These are phyloP conservation scores for Penicillium brevicompactum DNA, from an alignment of 2,329 filamentous ascomycete species.

Conservation along the genomic window DNA sequence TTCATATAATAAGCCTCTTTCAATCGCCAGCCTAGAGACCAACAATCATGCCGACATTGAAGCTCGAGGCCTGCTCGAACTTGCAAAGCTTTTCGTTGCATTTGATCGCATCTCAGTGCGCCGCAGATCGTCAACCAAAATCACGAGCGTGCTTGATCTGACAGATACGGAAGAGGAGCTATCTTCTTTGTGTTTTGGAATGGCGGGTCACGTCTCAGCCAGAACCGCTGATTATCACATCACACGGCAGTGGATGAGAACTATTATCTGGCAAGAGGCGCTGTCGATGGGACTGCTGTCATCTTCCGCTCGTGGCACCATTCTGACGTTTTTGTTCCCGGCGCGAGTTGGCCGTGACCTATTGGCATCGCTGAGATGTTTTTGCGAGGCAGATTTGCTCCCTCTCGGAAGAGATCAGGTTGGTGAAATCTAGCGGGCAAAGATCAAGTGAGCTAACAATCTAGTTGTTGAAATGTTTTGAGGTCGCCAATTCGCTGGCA, in stretches of 20 bases:
- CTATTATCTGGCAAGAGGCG: constrained; percentile 35
- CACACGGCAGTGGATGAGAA: constrained; percentile 36
- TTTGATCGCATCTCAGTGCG: constrained; percentile 25
- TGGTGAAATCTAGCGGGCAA: not conserved
- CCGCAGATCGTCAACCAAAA: not conserved
- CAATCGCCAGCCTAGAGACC: constrained; percentile 6
- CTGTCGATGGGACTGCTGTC: constrained; percentile 29
- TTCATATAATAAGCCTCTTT: constrained; percentile 22
- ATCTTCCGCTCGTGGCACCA: constrained; percentile 19
- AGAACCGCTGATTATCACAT: constrained; percentile 33
- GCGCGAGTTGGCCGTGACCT: constrained; percentile 28
- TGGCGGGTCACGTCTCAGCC: constrained; percentile 16
- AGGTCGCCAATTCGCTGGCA: constrained; percentile 34
- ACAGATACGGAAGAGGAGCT: constrained; percentile 24
- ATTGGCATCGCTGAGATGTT: constrained; percentile 24
- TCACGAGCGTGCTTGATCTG: constrained; percentile 9
- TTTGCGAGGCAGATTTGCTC: constrained; percentile 29
- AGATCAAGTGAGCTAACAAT: not conserved
- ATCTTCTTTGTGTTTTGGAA: constrained; percentile 17
- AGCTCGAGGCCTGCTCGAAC: constrained; percentile 26
- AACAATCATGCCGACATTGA: constrained; percentile 16
- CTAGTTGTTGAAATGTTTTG: constrained; percentile 36
- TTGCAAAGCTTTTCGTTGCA: constrained; percentile 27
- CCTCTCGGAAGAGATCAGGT: constrained; percentile 36
- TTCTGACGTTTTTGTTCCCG: constrained; percentile 32